Evolutionary conservation across 116 monocot genomes (phyloP).

Genomic region (Cymodocea nodosa): DNA sequence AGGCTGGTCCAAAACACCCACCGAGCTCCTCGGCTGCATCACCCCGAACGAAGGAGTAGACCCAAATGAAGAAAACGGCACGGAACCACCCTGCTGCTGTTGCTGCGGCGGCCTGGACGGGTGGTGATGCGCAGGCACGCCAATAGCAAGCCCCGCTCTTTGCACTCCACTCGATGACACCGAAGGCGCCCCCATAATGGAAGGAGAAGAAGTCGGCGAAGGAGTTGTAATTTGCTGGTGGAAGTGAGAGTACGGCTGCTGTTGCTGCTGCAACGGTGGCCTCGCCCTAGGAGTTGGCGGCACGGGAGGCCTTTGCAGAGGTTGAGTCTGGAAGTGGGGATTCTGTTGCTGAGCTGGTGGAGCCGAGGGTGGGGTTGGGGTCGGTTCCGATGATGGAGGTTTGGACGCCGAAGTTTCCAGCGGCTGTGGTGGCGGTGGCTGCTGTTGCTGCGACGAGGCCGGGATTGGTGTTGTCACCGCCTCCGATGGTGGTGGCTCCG

Average conservation of each 20-base stretch:
- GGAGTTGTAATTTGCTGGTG: conserved; percentile 8
- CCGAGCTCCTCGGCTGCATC: conserved; percentile 11
- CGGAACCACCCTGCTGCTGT: conserved; percentile 1
- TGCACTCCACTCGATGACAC: conserved; percentile 11
- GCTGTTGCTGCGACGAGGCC: background rate
- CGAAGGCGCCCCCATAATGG: conserved; percentile 3
- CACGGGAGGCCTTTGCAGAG: conserved; percentile 8
- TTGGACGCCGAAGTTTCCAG: background rate
- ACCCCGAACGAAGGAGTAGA: conserved; percentile 22
- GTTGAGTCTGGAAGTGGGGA: conserved; percentile 1
- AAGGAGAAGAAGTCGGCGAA: background rate
- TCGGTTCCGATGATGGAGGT: conserved; percentile 1
- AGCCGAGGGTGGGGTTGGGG: background rate
- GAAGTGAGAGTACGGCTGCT: conserved; percentile 12
- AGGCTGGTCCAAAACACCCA: conserved; percentile 14
- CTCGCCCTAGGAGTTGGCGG: conserved; percentile 3
- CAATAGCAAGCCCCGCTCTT: conserved; percentile 36
- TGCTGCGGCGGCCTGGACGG: conserved; percentile 4
- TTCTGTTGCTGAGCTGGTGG: conserved; percentile 6
- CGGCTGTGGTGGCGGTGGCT: background rate
- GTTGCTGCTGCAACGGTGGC: background rate
- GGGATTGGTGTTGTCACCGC: background rate
- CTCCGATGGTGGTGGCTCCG: background rate
- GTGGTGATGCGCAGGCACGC: conserved; percentile 32
- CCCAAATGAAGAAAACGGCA: conserved; percentile 28